Evolutionary conservation across 306 rosid genomes (phyloP).

Genomic region (Acacia acuminata): DNA sequence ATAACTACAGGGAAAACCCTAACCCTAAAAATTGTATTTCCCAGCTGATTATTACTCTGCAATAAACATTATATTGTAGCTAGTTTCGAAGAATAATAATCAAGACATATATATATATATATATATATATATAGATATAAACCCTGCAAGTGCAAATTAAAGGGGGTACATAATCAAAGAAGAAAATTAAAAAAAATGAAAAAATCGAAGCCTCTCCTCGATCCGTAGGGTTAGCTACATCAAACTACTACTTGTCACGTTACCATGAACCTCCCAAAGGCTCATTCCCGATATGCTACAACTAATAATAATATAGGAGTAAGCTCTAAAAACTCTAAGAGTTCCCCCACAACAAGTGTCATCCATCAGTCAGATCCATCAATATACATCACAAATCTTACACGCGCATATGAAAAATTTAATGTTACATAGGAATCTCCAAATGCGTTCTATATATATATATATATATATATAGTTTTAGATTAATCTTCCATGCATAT

Average conservation of each 20-base stretch:
- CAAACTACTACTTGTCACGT: not conserved
- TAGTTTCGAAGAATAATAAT: constrained; percentile 38
- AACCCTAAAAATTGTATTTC: not conserved
- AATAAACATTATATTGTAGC: constrained; percentile 23
- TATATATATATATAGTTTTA: not conserved
- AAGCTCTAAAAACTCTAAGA: not conserved
- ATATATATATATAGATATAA: not conserved
- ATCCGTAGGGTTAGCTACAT: constrained; percentile 10
- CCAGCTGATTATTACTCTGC: not conserved
- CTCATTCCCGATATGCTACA: not conserved
- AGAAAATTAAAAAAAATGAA: constrained; percentile 10
- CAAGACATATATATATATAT: not conserved
- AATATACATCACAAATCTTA: not conserved
- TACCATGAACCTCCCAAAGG: not conserved
- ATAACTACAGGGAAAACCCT: not conserved
- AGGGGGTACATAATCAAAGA: not conserved
- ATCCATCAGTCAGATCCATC: constrained; percentile 21
- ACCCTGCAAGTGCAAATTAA: not conserved
- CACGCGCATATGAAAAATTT: not conserved
- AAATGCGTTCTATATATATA: not conserved
- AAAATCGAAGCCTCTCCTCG: constrained; percentile 30
- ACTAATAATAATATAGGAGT: not conserved
- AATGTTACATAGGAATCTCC: not conserved
- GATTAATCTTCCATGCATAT: not conserved
- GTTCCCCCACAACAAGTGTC: not conserved